Conservation (phyloP, 1,284 basidiomycete genomes). For the Tylopilus sp. region DNA sequence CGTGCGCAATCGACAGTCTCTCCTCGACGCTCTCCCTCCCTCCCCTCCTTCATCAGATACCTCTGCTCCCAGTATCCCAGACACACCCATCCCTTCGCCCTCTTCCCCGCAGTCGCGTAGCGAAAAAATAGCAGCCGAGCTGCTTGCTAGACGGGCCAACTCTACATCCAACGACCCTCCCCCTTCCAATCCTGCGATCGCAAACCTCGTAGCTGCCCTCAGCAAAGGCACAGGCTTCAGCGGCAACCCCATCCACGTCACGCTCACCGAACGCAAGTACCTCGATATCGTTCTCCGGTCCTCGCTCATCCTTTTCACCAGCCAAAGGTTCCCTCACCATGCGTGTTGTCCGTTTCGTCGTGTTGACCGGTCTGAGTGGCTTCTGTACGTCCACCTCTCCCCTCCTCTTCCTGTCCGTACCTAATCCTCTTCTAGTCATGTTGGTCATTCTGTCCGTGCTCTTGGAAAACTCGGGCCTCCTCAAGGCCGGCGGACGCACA, state of each 20-base stretch:
- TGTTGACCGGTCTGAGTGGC: slow-evolving; percentile 44
- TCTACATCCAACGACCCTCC: slow-evolving; percentile 17
- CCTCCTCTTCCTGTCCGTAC: neutral
- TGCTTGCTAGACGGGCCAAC: slow-evolving; percentile 41
- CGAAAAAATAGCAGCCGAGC: slow-evolving; percentile 54
- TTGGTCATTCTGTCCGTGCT: slow-evolving; percentile 82
- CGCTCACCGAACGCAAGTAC: slow-evolving; percentile 70
- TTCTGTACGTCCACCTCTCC: slow-evolving; percentile 44
- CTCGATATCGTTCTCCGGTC: neutral
- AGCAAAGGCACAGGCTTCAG: slow-evolving; percentile 41
- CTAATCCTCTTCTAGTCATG: slow-evolving; percentile 48
- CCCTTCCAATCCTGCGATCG: slow-evolving; percentile 36
- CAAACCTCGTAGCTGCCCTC: slow-evolving; percentile 41
- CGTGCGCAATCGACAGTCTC: slow-evolving; percentile 59
- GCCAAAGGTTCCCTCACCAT: slow-evolving; percentile 65
- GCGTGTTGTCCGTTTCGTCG: slow-evolving; percentile 58
- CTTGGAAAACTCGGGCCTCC: slow-evolving; percentile 86
- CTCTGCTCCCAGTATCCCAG: slow-evolving; percentile 1
- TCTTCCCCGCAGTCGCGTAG: slow-evolving; percentile 34
- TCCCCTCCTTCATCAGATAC: slow-evolving; percentile 19
- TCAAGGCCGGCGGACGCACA: slow-evolving; percentile 79
- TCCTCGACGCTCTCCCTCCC: slow-evolving; percentile 43
- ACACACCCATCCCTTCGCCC: slow-evolving; percentile 14
- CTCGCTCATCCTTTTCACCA: slow-evolving; percentile 26
- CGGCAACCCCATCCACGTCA: slow-evolving; percentile 67